Evolutionary conservation across 2,329 filamentous ascomycete genomes (phyloP), one percentile per base, ranked within the genome.

Genomic region (Paraphoma chrysanthemicola): DNA sequence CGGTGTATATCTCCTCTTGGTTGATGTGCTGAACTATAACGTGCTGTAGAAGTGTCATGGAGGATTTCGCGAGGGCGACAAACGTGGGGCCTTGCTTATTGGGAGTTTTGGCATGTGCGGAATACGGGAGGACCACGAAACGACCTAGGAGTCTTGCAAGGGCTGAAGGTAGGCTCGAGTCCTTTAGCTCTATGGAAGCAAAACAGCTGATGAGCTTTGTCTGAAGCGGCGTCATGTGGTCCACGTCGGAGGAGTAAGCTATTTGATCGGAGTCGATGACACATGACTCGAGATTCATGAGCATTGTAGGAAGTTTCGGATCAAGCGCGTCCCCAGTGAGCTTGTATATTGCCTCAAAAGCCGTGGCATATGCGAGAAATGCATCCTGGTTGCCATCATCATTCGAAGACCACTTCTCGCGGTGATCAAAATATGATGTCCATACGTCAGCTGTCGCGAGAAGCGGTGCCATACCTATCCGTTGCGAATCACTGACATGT

Each of bases 21-120:
- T 79, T 74, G 0, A 86, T 83, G 60, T 91, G 87, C 14, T 81
- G 77, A 4, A 86, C 76, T 3, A 90, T 80, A 2, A 92, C 77
- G 0, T 78, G 79, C 60, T 90, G 83, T 1, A 96, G 76, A 44
- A 92, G 85, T 2, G 83, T 80, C 84, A 97, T 95, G 56, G 90
- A 88, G 17, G 86, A 86, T 74, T 95, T 96, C 1, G 93, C 92
- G 70, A 98, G 86, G 33, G 95, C 94, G 53, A 99, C 88, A 71
- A 93, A 98, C 0, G 92, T 96, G 6, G 92, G 90, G 54, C 87
- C 87, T 48, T 70, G 71, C 52, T 68, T 73, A 16, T 59, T 57
- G 10, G 63, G 54, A 0, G 56, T 57, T 28, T 59, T 49, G 9
- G 55, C 64, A 6, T 60, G 55, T 14, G 69, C 68, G 0, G 80